These are phyloP conservation scores for Coemansia sp. DNA, from an alignment of 192 early-diverging fungal species.

Conservation along the genomic window DNA sequence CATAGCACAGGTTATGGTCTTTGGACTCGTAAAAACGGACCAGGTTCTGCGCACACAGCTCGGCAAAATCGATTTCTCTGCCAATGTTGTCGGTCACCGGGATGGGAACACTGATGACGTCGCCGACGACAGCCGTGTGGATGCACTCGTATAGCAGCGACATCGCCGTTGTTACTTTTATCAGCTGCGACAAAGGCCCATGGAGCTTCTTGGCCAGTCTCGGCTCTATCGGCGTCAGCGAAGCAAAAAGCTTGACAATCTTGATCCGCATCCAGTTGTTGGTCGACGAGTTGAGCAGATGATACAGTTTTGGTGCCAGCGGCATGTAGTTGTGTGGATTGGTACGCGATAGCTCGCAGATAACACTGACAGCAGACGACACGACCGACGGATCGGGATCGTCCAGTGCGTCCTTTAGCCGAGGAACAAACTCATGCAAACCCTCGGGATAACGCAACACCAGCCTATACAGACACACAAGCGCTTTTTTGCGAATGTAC, in stretches of 20 bases:
- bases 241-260: slow-evolving; percentile 96
- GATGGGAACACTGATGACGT: slow-evolving; percentile 67
- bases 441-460: slow-evolving; percentile 91
- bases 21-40: slow-evolving; percentile 77
- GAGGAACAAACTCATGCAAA: slow-evolving; percentile 73
- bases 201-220: slow-evolving; percentile 87
- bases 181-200: slow-evolving; percentile 77
- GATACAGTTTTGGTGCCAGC: slow-evolving; percentile 92
- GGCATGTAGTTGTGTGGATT: slow-evolving; percentile 94
- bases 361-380: slow-evolving; percentile 88
- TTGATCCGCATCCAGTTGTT: slow-evolving; percentile 99
- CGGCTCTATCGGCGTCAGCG: slow-evolving; percentile 89
- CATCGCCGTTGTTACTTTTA: slow-evolving; percentile 90
- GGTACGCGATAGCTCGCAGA: slow-evolving; percentile 91
- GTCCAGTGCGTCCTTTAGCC: slow-evolving; percentile 83
- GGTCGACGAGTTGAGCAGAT: slow-evolving; percentile 79
- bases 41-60: slow-evolving; percentile 81
- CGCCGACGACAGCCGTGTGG: slow-evolving; percentile 87
- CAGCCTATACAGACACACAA: slow-evolving; percentile 84
- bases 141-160: slow-evolving; percentile 98
- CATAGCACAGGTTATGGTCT: slow-evolving; percentile 88
- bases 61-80: slow-evolving; percentile 60
- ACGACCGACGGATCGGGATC: slow-evolving; percentile 94
- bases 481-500: slow-evolving; percentile 89
- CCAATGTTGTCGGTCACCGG: slow-evolving; percentile 54